Conservation (phyloP, 1,284 basidiomycete species). For the Tilletia walkeri region DNA sequence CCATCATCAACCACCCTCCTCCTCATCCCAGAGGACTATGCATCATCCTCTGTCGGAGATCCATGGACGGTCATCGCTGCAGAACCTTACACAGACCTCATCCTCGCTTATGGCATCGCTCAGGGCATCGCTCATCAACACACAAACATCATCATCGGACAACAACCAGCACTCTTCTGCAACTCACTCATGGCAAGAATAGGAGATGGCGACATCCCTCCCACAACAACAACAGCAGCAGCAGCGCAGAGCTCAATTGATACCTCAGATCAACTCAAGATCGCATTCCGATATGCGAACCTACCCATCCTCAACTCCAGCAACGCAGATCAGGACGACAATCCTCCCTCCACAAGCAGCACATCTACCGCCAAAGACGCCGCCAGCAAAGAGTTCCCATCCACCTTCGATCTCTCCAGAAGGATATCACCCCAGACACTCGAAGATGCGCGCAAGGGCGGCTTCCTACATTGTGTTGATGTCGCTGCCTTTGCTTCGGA, state of each 20-base stretch:
- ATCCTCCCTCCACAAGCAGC: slow-evolving; percentile 20
- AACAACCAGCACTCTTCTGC: slow-evolving; percentile 59
- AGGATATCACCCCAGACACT: slow-evolving; percentile 34
- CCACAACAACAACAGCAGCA: slow-evolving; percentile 10
- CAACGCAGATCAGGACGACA: not conserved
- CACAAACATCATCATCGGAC: slow-evolving; percentile 65
- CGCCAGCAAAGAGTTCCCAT: slow-evolving; percentile 64
- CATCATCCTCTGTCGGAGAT: slow-evolving; percentile 48
- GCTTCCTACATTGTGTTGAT: slow-evolving; percentile 27
- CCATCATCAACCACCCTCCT: slow-evolving; percentile 75
- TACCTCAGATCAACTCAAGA: slow-evolving; percentile 31
- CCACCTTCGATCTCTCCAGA: slow-evolving; percentile 69
- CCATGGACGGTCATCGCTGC: slow-evolving; percentile 24
- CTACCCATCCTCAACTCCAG: slow-evolving; percentile 76
- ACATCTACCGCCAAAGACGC: not conserved
- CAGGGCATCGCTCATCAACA: slow-evolving; percentile 78
- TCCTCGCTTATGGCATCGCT: slow-evolving; percentile 82
- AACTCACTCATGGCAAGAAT: slow-evolving; percentile 44
- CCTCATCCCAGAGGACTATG: slow-evolving; percentile 61
- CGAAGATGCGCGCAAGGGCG: slow-evolving; percentile 31
- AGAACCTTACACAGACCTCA: slow-evolving; percentile 74
- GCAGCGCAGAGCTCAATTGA: not conserved
- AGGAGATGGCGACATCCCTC: slow-evolving; percentile 25
- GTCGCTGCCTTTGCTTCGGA: slow-evolving; percentile 11
- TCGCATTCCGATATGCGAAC: slow-evolving; percentile 87